These are phyloP conservation scores for Ceratocystis cacaofunesta DNA, from an alignment of 2,329 filamentous ascomycete genomes.

Conservation along the genomic window DNA sequence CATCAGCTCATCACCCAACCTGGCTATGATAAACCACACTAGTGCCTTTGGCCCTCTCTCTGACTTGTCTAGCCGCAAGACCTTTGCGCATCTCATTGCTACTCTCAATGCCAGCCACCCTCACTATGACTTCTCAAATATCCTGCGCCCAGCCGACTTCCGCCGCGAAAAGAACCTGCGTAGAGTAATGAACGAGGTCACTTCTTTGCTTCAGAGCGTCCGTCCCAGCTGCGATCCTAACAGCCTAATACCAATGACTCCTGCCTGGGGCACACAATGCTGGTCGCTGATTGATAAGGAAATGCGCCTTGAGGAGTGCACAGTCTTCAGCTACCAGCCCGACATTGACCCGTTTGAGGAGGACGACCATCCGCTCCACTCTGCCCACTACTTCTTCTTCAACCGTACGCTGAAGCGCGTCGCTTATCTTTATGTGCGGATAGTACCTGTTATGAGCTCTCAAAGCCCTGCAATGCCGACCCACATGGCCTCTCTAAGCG, in stretches of 20 bases:
- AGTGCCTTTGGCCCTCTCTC: conserved; percentile 87
- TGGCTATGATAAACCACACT: conserved; percentile 53
- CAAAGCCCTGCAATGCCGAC: conserved; percentile 37
- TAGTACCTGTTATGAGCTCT: conserved; percentile 60
- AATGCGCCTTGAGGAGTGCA: conserved; percentile 81
- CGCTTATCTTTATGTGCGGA: conserved; percentile 82
- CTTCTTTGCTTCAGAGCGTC: conserved; percentile 75
- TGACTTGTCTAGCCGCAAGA: conserved; percentile 74
- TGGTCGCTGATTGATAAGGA: conserved; percentile 89
- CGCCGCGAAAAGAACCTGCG: conserved; percentile 67
- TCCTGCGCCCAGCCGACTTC: conserved; percentile 80
- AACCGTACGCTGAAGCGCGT: conserved; percentile 85
- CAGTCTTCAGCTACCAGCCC: conserved; percentile 77
- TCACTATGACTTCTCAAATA: conserved; percentile 91
- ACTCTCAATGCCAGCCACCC: conserved; percentile 86
- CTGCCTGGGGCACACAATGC: conserved; percentile 68
- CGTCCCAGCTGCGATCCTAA: conserved; percentile 42
- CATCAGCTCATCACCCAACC: conserved; percentile 47
- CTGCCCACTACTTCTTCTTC: conserved; percentile 94
- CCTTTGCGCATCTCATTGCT: conserved; percentile 90
- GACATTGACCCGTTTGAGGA: conserved; percentile 83
- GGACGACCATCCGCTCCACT: conserved; percentile 89
- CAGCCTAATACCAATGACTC: conserved; percentile 21
- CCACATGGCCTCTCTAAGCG: conserved; percentile 19
- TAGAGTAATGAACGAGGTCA: conserved; percentile 71